Percentiles rank a stretch among this genome's conserved stretches.
phyloP scores from a whole-genome alignment of 257 asterid genomes.

The Primulina eburnea region DNA sequence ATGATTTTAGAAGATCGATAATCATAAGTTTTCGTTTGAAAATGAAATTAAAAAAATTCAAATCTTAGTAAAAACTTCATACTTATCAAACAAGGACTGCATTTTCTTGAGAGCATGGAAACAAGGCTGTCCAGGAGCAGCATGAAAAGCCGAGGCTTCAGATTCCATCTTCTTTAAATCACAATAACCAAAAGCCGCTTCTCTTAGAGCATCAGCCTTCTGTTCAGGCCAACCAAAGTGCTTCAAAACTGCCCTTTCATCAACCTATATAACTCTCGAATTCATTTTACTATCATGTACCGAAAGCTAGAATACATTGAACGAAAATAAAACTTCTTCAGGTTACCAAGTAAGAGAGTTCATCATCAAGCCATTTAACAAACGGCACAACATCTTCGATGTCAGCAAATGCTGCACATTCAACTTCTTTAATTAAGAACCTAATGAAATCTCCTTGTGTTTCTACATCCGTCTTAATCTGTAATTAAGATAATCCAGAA shows the following conservation, averaged over 20 bases:
- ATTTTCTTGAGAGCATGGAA: conserved; percentile 58
- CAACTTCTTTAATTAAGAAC: conserved; percentile 70
- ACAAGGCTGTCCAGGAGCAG: conserved; percentile 60
- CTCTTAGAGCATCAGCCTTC: conserved; percentile 85
- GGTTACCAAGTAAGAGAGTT: conserved; percentile 63
- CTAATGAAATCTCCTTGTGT: conserved; percentile 75
- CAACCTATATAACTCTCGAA: conserved; percentile 38
- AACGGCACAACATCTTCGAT: conserved; percentile 79
- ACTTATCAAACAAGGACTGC: conserved; percentile 69
- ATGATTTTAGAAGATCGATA: neutral
- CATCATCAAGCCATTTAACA: conserved; percentile 85
- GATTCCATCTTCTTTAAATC: conserved; percentile 69
- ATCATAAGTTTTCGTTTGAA: neutral
- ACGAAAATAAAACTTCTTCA: neutral
- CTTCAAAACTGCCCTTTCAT: conserved; percentile 89
- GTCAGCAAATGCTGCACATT: conserved; percentile 68
- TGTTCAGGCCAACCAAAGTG: conserved; percentile 89
- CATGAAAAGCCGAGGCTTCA: conserved; percentile 56
- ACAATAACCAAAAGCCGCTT: conserved; percentile 77
- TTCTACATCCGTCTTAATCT: conserved; percentile 84
- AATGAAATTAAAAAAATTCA: neutral
- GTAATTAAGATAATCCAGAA: conserved; percentile 21
- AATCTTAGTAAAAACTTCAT: conserved; percentile 1
- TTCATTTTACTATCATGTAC: neutral
- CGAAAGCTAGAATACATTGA: neutral